These are phyloP conservation scores for Heteromeles arbutifolia DNA, from an alignment of 306 rosid genomes.

Conservation along the genomic window DNA sequence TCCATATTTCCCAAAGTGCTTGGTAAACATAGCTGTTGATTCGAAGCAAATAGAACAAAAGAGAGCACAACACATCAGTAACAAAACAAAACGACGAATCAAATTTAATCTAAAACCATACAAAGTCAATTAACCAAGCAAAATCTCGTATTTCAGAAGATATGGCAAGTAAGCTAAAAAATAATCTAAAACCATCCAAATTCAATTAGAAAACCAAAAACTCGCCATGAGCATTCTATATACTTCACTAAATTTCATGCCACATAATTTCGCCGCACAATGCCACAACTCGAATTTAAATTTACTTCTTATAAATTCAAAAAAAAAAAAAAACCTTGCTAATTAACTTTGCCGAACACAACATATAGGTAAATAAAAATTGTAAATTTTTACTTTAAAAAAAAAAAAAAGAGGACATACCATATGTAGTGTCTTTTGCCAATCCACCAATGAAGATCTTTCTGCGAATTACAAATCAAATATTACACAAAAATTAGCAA, in stretches of 20 bases:
- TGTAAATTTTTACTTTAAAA: no score
- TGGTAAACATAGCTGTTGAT: slow-evolving; percentile 57
- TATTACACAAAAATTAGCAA: neutral
- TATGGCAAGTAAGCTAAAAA: neutral
- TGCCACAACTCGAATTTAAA: neutral
- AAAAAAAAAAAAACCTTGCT: neutral
- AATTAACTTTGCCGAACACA: neutral
- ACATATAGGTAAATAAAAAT: neutral
- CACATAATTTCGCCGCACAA: neutral
- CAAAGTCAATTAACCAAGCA: no score
- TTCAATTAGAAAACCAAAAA: neutral
- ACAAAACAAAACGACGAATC: neutral
- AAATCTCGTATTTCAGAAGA: neutral
- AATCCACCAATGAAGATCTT: slow-evolving; percentile 95
- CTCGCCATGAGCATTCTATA: neutral
- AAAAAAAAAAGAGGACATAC: slow-evolving; percentile 18
- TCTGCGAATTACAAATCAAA: slow-evolving; percentile 32
- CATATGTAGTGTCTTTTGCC: slow-evolving; percentile 75
- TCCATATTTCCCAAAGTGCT: slow-evolving; percentile 84
- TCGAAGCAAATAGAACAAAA: neutral
- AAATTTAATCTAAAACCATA: no score
- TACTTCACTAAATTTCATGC: neutral
- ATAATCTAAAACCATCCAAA: neutral
- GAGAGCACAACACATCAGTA: neutral
- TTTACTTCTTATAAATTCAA: neutral